Conservation (phyloP, 768 basidiomycete species). For the Lentinula lateritia region DNA sequence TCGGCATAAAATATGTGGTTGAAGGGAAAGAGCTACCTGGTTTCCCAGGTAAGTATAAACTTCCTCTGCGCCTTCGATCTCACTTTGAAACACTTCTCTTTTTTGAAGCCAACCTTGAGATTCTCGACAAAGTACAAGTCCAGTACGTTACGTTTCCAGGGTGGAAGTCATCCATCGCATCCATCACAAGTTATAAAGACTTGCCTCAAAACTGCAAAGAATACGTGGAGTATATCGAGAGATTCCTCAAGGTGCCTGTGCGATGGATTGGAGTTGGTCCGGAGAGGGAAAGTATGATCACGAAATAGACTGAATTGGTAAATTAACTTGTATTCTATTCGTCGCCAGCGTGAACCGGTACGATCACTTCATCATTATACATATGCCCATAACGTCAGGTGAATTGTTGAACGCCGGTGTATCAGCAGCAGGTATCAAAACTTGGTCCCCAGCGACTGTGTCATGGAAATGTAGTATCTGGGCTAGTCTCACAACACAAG, state of each 20-base stretch:
- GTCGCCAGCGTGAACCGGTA: no score
- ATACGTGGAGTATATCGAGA: slow-evolving; percentile 86
- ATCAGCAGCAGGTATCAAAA: no score
- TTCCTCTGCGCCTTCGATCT: neutral
- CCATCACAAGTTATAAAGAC: slow-evolving; percentile 56
- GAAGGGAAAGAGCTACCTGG: slow-evolving; percentile 75
- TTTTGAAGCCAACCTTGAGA: slow-evolving; percentile 72
- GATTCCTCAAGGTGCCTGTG: slow-evolving; percentile 63
- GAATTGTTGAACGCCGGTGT: no score
- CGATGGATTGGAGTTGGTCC: slow-evolving; percentile 96
- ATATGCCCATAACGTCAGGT: no score
- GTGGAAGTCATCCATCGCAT: slow-evolving; percentile 78
- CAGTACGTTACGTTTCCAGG: slow-evolving; percentile 87
- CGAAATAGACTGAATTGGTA: slow-evolving; percentile 13
- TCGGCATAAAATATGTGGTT: slow-evolving; percentile 75
- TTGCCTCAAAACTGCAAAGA: slow-evolving; percentile 81
- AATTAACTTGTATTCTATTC: no score
- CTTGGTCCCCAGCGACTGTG: no score
- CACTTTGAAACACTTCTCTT: neutral
- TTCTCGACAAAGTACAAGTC: slow-evolving; percentile 75
- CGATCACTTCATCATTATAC: no score
- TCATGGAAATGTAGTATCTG: no score
- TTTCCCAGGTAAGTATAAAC: slow-evolving; percentile 70
- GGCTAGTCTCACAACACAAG: no score
- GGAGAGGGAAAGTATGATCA: slow-evolving; percentile 71